Evolutionary conservation across 1,139 yeast genomes (phyloP), one percentile per base, ranked within the genome.

Genomic region (Casaregolazyma lundiana): DNA sequence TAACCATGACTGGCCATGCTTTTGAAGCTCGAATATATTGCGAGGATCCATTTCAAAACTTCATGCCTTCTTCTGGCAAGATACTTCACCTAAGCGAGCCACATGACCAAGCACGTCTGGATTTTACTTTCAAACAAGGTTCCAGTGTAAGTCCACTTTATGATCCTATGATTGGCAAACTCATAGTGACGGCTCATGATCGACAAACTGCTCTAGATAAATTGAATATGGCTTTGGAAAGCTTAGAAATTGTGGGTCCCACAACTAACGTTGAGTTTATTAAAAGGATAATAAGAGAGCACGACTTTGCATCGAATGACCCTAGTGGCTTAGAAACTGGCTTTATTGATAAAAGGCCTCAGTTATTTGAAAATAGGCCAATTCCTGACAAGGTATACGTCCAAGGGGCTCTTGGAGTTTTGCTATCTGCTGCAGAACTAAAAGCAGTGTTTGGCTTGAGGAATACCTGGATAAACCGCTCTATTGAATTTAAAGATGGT

Each of bases 161-260:
- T 40, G 68, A 64, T 42, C 68, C 68, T 20, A 64, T 64, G 68
- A 60, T 64, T 43, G 68, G 67, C 19, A 64, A 64, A 52, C 55
- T 64, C n/a, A 64, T 64, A 50, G 67, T 64, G 19, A 50, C 55
- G 30, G 67, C 67, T 5, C 47, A 49, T 11, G 52, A 50, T 42
- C 57, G 68, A n/a, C 55, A 54, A 18, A 65, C 63, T 47, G 67
- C 68, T 2, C 54, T 64, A 20, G 50, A 57, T 26, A 62, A 62
- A 49, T 54, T 64, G 58, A 50, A 53, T 26, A 49, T 55, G 11
- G 65, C 66, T 8, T 55, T 64, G 29, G 59, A 58, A 22, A 63
- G 60, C 48, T 54, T 62, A 36, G 66, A 64, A 46, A 61, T 64
- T 36, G 67, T 61, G 3, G 68, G 68, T 5, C 68, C 68, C n/a